Base-by-base conservation (phyloP, 306 rosid species). In the Casuarina glauca region DNA sequence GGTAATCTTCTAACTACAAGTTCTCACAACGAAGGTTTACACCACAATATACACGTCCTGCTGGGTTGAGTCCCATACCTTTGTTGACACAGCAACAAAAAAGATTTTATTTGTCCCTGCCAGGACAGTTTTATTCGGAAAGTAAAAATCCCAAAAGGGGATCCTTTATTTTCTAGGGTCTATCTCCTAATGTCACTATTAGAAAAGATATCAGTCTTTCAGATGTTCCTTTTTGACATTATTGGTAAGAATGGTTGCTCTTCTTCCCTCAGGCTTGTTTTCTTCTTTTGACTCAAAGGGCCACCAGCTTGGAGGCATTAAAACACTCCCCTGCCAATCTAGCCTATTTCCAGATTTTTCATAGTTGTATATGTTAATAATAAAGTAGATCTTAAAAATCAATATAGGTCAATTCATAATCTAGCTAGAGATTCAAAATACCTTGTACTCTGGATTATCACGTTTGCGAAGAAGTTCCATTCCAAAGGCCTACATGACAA, bases 371-470 rank as follows among this genome's bases (percentile, higher is more conserved):
- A 9, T 52, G n/a, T 66, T 19, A 58, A 17, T 19, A 58, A 17
- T 72, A 11, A 32, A 26, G 44, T 51, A 50, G 6, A 4, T 51
- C 19, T 26, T 43, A 70, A 50, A 35, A 4, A 41, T 9, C 2
- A n/a, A 76, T 26, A 55, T 60, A 84, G 26, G 58, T 66, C 51
- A 8, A 58, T 35, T 44, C 26, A 63, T 19, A 9, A 66, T 74
- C 53, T 26, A 26, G 46, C 51, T 42, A 80, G 39, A 72, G 66
- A 84, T 44, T 35, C 69, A 64, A 72, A 38, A 82, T 84, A 96
- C 99, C 98, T 93, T 90, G 74, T 90, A 88, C 85, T 96, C 98
- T 4, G 98, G 96, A 89, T 88, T 85, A 76, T 96, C 98, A 73
- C 87, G 77, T 69, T 62, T 93, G 68, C 91, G 89, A 74, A 93